phyloP scores from a whole-genome alignment of 768 basidiomycete genomes.

The Tulasnella sp. region DNA sequence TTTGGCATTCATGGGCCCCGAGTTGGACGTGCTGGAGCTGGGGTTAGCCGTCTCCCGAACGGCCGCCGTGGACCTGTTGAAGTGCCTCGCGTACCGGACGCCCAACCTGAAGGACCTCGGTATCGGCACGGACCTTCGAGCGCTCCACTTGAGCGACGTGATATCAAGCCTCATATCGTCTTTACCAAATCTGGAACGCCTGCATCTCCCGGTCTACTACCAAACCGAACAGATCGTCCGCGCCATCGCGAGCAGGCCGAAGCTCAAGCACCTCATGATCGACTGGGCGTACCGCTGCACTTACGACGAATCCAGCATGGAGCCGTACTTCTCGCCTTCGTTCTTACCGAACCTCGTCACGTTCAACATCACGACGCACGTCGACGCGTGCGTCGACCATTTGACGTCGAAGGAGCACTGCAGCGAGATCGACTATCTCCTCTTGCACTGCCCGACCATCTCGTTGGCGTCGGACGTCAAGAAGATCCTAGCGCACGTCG shows the following conservation, averaged over 20 bases:
- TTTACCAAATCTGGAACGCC: background rate
- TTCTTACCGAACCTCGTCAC: no score
- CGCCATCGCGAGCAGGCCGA: background rate
- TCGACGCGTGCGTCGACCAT: no score
- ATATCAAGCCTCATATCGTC: background rate
- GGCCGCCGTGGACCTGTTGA: background rate
- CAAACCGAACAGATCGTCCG: background rate
- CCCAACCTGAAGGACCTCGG: background rate
- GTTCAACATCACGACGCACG: no score
- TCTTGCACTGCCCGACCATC: no score
- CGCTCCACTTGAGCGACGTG: background rate
- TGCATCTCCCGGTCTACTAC: background rate
- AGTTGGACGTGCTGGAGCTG: no score
- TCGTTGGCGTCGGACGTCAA: no score
- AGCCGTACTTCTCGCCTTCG: no score
- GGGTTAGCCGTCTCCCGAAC: background rate
- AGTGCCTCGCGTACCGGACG: slow-evolving; percentile 1
- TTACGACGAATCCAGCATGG: background rate
- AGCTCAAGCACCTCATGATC: background rate
- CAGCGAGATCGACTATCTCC: no score
- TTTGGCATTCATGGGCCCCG: no score
- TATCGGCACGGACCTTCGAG: background rate
- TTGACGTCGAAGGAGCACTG: no score
- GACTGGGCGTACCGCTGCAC: background rate
- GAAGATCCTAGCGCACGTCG: no score